These are phyloP conservation scores for Colletotrichum sp. DNA, from an alignment of 2,329 filamentous ascomycete genomes.

Conservation along the genomic window DNA sequence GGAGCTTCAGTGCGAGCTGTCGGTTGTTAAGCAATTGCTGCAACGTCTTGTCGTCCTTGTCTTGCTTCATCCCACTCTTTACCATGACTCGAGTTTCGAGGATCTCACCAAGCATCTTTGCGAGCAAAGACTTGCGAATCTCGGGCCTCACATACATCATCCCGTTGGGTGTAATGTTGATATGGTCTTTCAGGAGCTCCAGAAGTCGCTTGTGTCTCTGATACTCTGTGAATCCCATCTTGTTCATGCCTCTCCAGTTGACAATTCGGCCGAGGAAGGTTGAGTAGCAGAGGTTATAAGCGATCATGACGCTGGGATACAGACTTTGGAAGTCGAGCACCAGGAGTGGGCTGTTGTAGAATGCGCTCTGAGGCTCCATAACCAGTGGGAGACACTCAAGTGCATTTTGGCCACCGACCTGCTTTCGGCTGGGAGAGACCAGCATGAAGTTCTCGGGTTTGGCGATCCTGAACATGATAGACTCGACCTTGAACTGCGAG, in stretches of 20 bases:
- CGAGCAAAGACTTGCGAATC: slow-evolving; percentile 87
- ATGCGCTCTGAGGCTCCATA: slow-evolving; percentile 95
- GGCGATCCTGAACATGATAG: slow-evolving; percentile 97
- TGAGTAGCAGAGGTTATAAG: slow-evolving; percentile 98
- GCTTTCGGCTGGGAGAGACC: slow-evolving; percentile 86
- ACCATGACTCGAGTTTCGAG: slow-evolving; percentile 97
- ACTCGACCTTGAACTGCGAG: slow-evolving; percentile 98
- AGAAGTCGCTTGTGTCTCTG: slow-evolving; percentile 77
- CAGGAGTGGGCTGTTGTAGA: slow-evolving; percentile 87
- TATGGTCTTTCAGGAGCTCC: slow-evolving; percentile 78
- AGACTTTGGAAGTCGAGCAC: slow-evolving; percentile 96
- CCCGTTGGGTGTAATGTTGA: slow-evolving; percentile 94
- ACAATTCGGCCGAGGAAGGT: slow-evolving; percentile 89
- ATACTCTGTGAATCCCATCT: slow-evolving; percentile 94
- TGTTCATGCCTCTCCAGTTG: slow-evolving; percentile 88
- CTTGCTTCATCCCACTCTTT: slow-evolving; percentile 93
- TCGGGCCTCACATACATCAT: slow-evolving; percentile 92
- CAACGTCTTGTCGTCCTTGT: slow-evolving; percentile 85
- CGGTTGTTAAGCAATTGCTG: slow-evolving; percentile 92
- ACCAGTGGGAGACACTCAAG: slow-evolving; percentile 93
- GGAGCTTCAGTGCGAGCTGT: slow-evolving; percentile 90
- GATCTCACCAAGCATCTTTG: slow-evolving; percentile 96
- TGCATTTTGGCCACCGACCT: slow-evolving; percentile 93
- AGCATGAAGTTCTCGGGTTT: slow-evolving; percentile 96
- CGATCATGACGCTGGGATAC: slow-evolving; percentile 98